Conservation (phyloP, 2,329 filamentous ascomycete genomes). For the Paramyrothecium sp. region DNA sequence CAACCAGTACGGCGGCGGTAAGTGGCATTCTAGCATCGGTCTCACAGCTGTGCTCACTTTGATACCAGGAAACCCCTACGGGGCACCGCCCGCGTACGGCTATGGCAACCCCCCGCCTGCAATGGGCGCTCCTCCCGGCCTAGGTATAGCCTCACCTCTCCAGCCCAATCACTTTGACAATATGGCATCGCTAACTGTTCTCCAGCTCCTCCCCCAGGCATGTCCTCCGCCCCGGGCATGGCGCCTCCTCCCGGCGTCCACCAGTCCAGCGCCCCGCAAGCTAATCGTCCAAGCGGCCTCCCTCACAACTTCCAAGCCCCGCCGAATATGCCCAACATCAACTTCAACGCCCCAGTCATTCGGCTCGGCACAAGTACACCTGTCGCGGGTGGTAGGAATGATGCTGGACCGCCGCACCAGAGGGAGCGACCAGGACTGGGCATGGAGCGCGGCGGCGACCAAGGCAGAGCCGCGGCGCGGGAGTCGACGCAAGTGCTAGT, state of each 20-base stretch:
- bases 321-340: conserved; percentile 92
- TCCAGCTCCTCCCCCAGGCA: conserved; percentile 73
- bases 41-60: background rate
- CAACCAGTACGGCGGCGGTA: conserved; percentile 57
- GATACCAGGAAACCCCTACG: conserved; percentile 57
- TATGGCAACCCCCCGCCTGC: conserved; percentile 65
- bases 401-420: conserved; percentile 33
- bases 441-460: conserved; percentile 65
- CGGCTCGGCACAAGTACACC: conserved; percentile 82
- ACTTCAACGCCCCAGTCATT: conserved; percentile 96
- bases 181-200: conserved; percentile 13
- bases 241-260: conserved; percentile 74
- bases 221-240: conserved; percentile 78
- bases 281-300: conserved; percentile 77
- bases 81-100: conserved; percentile 69
- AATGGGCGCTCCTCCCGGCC: conserved; percentile 76
- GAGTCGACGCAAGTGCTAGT: conserved; percentile 71
- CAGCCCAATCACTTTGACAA: background rate
- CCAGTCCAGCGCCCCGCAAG: conserved; percentile 69
- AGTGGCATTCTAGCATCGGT: background rate
- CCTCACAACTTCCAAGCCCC: conserved; percentile 85
- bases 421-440: conserved; percentile 50
- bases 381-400: conserved; percentile 37
- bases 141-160: conserved; percentile 58
- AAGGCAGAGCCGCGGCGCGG: conserved; percentile 63